phyloP scores from a whole-genome alignment of 1,284 basidiomycete genomes.

The Ganoderma resinaceum region DNA sequence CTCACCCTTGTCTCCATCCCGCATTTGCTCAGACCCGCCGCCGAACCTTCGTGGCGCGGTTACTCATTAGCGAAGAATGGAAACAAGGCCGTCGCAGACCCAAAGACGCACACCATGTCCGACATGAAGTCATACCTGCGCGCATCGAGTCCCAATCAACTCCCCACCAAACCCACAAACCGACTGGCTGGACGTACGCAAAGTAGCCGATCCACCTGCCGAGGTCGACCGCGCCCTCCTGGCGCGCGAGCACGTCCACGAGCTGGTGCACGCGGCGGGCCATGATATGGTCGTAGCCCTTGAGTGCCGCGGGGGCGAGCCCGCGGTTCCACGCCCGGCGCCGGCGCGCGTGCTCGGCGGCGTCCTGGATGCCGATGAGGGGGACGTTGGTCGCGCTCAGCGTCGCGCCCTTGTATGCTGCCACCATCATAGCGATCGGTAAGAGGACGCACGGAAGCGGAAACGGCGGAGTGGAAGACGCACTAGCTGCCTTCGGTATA shows the following conservation, averaged over 20 bases:
- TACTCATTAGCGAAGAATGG: background rate
- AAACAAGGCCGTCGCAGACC: too few species aligned
- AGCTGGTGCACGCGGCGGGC: slow-evolving; percentile 47
- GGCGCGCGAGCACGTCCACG: slow-evolving; percentile 45
- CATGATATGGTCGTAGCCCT: slow-evolving; percentile 57
- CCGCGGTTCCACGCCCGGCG: slow-evolving; percentile 61
- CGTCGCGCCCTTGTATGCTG: slow-evolving; percentile 1
- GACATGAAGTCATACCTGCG: slow-evolving; percentile 37
- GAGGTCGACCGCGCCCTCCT: slow-evolving; percentile 47
- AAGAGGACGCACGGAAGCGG: background rate
- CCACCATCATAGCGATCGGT: background rate
- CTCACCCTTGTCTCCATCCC: slow-evolving; percentile 29
- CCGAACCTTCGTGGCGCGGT: slow-evolving; percentile 29
- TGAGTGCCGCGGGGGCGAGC: slow-evolving; percentile 55
- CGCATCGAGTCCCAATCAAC: background rate
- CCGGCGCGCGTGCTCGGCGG: slow-evolving; percentile 50
- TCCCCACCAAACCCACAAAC: too few species aligned
- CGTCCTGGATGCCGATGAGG: slow-evolving; percentile 41
- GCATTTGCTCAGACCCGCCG: slow-evolving; percentile 34
- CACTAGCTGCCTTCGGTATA: slow-evolving; percentile 18
- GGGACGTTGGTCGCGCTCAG: slow-evolving; percentile 14
- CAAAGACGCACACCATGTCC: slow-evolving; percentile 36
- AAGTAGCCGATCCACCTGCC: slow-evolving; percentile 57
- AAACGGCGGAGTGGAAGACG: background rate
- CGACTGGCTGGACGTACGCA: slow-evolving; percentile 57